Base-by-base conservation (phyloP, 345 rosid species). In the Eucalyptus tenuipes region DNA sequence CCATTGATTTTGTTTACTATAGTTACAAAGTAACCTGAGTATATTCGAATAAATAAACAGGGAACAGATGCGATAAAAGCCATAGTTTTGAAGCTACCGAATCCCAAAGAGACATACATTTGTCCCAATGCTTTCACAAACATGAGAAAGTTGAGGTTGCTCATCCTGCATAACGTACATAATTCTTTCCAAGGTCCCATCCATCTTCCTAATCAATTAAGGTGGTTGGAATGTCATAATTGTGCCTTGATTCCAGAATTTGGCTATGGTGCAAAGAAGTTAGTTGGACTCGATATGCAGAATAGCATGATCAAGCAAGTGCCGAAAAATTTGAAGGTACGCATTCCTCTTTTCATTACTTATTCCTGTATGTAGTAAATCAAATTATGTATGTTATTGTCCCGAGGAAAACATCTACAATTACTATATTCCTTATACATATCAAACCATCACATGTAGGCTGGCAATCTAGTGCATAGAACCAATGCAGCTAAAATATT, bases 91-190 rank as follows among this genome's bases (percentile, higher is more conserved):
- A 55, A 59, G 37, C 10, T 7, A n/a, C 75, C 75, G 0, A 2
- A 4, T 0, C 6, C 1, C 0, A 0, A 66, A 31, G 18, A 66
- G 75, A 66, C 1, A 8, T 7, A 15, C 4, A 66, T 66, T 7
- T 17, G 75, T 15, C 40, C 40, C 3, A 13, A 66, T 66, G 75
- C 75, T 66, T 66, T 66, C 40, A n/a, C 37, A 14, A 31, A 31
- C 40, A n/a, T 66, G 75, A 66, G 18, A 66, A 66, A n/a, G 40
- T n/a, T 66, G 75, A 66, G 75, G 75, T 0, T 66, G 40, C 75
- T 66, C 40, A n/a, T n/a, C 75, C 9, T 64, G 2, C 37, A 0
- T n/a, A 64, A 64, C 0, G 7, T 86, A 49, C 3, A 7, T 44
- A 16, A 22, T 37, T 31, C 24, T 79, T 57, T 79, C 45, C 25